Percentiles rank a stretch among this genome's conserved stretches.
Conservation (phyloP, 2,329 filamentous ascomycete genomes). For the Berkeleyomyces basicola region DNA sequence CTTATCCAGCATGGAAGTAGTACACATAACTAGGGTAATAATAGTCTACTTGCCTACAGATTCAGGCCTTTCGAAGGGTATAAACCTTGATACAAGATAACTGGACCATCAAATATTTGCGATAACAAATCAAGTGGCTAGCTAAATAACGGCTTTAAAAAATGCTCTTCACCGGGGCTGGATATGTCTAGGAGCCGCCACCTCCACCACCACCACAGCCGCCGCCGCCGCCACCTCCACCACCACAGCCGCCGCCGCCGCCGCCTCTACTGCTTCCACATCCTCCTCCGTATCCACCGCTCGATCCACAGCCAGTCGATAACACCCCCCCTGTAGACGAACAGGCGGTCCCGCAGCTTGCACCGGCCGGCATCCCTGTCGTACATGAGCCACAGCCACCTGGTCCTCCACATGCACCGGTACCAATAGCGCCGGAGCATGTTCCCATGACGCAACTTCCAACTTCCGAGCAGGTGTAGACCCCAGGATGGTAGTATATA, state of each 20-base stretch:
- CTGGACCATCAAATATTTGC: not conserved
- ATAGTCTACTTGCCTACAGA: not conserved
- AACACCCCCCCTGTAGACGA: too few species aligned
- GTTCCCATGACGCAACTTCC: conserved; percentile 28
- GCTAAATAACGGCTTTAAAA: too few species aligned
- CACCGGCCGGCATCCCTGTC: conserved; percentile 15
- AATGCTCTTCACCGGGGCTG: too few species aligned
- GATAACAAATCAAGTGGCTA: not conserved
- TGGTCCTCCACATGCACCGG: conserved; percentile 28
- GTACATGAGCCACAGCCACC: conserved; percentile 20
- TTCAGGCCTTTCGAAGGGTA: not conserved
- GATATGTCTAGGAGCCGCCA: too few species aligned
- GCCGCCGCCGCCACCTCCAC: not conserved
- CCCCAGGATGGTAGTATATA: conserved; percentile 25
- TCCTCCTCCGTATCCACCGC: not conserved
- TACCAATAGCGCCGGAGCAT: conserved; percentile 29
- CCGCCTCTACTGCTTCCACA: not conserved
- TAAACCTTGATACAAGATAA: too few species aligned
- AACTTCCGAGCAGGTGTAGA: conserved; percentile 31
- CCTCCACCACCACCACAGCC: not conserved
- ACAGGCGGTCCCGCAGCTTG: conserved; percentile 11
- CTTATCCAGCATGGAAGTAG: not conserved
- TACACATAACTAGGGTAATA: not conserved
- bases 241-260: not conserved
- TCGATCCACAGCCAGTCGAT: conserved; percentile 14